Evolutionary conservation across 1,284 basidiomycete species (phyloP), one percentile per base, ranked within the genome.

Genomic region (Boletus austroedulis): DNA sequence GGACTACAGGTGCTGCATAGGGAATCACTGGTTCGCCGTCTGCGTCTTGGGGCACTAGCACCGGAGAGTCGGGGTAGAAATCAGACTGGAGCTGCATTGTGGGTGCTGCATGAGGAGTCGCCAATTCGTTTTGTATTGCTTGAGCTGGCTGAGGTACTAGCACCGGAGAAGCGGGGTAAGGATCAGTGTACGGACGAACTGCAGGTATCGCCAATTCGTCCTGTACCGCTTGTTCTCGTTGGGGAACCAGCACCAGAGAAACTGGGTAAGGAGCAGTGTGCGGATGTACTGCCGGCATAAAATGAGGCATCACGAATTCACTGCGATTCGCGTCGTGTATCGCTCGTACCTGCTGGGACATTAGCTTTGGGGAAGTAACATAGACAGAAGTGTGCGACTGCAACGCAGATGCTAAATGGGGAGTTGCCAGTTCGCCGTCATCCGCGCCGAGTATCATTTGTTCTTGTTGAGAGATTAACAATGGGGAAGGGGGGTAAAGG

Each of bases 231-330:
- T 3, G 21, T 4, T 9, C 53, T 34, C 17, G 51, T 36, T 32
- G 46, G 50, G 38, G n/a, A 10, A 26, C 38, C 26, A 51, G 41
- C 29, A 49, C 47, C 23, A 43, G 34, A 36, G 5, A 36, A 8
- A 7, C 50, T 49, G 74, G 73, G 60, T 75, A 75, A 28, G 76
- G 64, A 43, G 74, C 68, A 53, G 75, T 69, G 60, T 64, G 38
- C 15, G 79, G 77, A 60, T 79, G 77, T 9, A 38, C 36, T n/a
- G 36, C 36, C 19, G 36, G 2, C 26, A 28, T 28, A 28, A 28
- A 28, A 38, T 19, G 21, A 38, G 52, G 26, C 8, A 19, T 38
- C 19, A 9, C 36, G 17, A 11, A 38, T 10, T 38, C 36, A 36
- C 34, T 7, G 6, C 17, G 7, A 8, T 15, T 15, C 34, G 15